Base-by-base conservation (phyloP, 2,329 filamentous ascomycete species). In the Hypocrella siamensis region DNA sequence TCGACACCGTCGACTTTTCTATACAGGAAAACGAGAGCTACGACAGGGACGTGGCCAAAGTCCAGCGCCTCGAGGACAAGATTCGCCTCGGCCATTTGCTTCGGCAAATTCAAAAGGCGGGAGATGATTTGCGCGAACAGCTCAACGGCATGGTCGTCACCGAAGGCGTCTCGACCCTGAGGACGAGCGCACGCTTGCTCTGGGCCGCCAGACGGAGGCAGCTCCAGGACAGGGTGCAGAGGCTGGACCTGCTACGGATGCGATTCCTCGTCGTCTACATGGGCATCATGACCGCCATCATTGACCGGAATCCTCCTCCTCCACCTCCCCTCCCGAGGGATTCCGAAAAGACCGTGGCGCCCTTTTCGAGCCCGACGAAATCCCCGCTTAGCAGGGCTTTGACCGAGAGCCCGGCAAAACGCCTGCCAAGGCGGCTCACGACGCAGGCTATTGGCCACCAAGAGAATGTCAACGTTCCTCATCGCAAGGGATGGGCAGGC, bases 261-360 rank as follows among this genome's bases (percentile, higher is more conserved):
- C 65, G 72, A 38, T 76, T 77, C 45, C 52, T 77, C 19, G 69
- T 75, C 22, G 60, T 74, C 24, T 75, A 74, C 48, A 68, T 77
- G 67, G 67, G 70, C 39, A 63, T 74, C 37, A 59, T 76, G 32
- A 48, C 54, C 22, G 51, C 51, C 31, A 43, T 45, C 28, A 44
- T 49, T 22, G 51, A 52, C 32, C 60, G 54, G 36, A 46, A 54
- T 24, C 46, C 48, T 3, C 48, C 46, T 34, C 48, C 35, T 32
- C 50, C 39, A 34, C 51, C 47, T 3, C 43, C 46, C 7, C 36
- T 44, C 18, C 40, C 42, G 4, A 50, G 46, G 19, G 50, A 54
- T 24, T 45, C 49, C 7, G 55, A 60, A 38, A 57, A 56, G 44
- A 42, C 38, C n/a, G 21, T 24, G 25, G 34, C 42, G 27, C 30